Percentiles rank a stretch among this genome's conserved stretches.
These are phyloP conservation scores for Neoscytalidium dimidiatum DNA, from an alignment of 2,329 filamentous ascomycete species.

Conservation along the genomic window DNA sequence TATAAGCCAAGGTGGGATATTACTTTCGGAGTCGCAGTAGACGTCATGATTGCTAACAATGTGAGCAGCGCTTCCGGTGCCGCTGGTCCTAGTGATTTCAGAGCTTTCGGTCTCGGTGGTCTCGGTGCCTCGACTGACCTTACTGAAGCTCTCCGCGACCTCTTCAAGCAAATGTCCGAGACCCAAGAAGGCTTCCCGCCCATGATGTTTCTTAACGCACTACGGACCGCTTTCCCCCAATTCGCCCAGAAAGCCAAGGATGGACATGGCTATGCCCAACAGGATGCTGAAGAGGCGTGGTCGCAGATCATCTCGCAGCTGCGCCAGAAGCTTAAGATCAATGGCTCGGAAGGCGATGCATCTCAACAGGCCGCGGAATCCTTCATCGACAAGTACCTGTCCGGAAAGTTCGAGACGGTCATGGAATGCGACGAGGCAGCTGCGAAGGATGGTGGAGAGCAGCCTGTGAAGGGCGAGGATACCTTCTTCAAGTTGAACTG, in stretches of 20 bases:
- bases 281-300: conserved; percentile 98
- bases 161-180: conserved; percentile 87
- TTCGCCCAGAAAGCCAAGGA: conserved; percentile 88
- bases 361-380: conserved; percentile 49
- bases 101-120: conserved; percentile 58
- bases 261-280: conserved; percentile 87
- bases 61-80: conserved; percentile 26
- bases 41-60: background rate
- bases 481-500: conserved; percentile 91
- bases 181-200: conserved; percentile 88
- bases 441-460: conserved; percentile 73
- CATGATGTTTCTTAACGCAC: conserved; percentile 75
- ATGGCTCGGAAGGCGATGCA: conserved; percentile 45
- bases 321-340: conserved; percentile 72
- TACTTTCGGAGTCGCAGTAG: background rate
- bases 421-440: conserved; percentile 82
- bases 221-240: conserved; percentile 81
- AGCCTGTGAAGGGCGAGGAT: conserved; percentile 68
- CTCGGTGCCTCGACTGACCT: conserved; percentile 68
- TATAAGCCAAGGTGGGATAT: conserved; percentile 53
- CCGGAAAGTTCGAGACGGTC: conserved; percentile 74
- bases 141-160: conserved; percentile 72
- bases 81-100: conserved; percentile 36
- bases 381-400: conserved; percentile 90
- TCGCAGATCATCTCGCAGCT: conserved; percentile 89